phyloP scores from a whole-genome alignment of 306 rosid species.

The Canavalia ensiformis region DNA sequence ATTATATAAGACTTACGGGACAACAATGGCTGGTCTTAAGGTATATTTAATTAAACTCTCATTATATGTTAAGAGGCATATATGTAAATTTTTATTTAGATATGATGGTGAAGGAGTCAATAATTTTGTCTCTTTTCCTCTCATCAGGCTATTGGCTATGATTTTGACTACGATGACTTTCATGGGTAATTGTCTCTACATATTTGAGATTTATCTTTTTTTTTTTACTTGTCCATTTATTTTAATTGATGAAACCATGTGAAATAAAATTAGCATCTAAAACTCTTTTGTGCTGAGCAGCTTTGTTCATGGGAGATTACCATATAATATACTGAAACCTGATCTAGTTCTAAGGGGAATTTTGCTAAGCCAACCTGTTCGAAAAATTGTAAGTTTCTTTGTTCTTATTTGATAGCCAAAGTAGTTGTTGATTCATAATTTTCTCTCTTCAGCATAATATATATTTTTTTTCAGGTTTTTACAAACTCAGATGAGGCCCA shows the following conservation, averaged over 20 bases:
- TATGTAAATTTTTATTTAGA: neutral
- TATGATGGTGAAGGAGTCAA: slow-evolving; percentile 21
- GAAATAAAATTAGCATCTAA: slow-evolving; percentile 32
- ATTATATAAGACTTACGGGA: slow-evolving; percentile 80
- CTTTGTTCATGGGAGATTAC: slow-evolving; percentile 87
- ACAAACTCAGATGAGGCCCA: slow-evolving; percentile 78
- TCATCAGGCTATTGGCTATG: slow-evolving; percentile 79
- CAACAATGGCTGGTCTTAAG: slow-evolving; percentile 95
- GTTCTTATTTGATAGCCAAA: slow-evolving; percentile 25
- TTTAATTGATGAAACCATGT: slow-evolving; percentile 14
- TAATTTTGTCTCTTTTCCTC: slow-evolving; percentile 41
- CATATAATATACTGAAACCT: slow-evolving; percentile 76
- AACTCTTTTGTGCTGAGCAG: slow-evolving; percentile 52
- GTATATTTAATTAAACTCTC: slow-evolving; percentile 50
- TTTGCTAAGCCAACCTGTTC: slow-evolving; percentile 73
- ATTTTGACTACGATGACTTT: slow-evolving; percentile 80
- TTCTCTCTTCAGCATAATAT: slow-evolving; percentile 10
- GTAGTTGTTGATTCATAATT: neutral
- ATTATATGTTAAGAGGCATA: neutral
- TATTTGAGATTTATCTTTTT: slow-evolving; percentile 1
- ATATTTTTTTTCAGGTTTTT: slow-evolving; percentile 59
- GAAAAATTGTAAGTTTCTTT: slow-evolving; percentile 70
- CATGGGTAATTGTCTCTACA: slow-evolving; percentile 63
- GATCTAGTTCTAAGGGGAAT: slow-evolving; percentile 79
- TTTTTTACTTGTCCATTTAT: neutral